phyloP scores from a whole-genome alignment of 441 rosid genomes.

The Hura crepitans region DNA sequence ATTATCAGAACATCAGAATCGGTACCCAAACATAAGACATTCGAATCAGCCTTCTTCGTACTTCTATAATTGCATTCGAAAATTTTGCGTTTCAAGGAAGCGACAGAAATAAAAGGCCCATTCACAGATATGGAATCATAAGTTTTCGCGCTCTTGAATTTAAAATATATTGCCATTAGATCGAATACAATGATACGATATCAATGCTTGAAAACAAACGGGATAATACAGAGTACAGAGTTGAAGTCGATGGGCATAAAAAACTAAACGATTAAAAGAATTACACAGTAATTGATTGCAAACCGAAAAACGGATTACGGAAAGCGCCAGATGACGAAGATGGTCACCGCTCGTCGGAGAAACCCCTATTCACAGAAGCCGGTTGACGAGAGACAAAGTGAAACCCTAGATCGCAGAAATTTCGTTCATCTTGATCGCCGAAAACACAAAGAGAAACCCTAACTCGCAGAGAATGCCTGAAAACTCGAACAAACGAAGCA shows the following conservation, averaged over 20 bases:
- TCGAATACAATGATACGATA: background rate
- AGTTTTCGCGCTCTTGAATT: background rate
- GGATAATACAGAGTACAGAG: background rate
- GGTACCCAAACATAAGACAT: conserved; percentile 17
- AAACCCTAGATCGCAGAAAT: no score
- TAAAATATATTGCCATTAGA: conserved; percentile 3
- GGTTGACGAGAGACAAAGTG: no score
- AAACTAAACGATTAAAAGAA: no score
- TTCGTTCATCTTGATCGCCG: no score
- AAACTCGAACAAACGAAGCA: no score
- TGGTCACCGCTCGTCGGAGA: no score
- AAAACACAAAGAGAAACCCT: no score
- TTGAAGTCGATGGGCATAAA: background rate
- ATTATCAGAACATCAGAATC: conserved; percentile 16
- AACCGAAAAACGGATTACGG: no score
- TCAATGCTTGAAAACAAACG: no score
- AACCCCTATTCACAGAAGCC: no score
- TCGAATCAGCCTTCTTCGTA: background rate
- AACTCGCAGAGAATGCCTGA: no score
- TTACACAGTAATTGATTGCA: background rate
- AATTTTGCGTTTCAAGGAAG: background rate
- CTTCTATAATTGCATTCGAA: background rate
- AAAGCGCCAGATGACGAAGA: no score
- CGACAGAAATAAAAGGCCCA: background rate
- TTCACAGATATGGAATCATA: background rate